Evolutionary conservation across 164 flowering plant species (phyloP), one percentile per base, ranked within the genome.

Genomic region (Vitis labrusca): DNA sequence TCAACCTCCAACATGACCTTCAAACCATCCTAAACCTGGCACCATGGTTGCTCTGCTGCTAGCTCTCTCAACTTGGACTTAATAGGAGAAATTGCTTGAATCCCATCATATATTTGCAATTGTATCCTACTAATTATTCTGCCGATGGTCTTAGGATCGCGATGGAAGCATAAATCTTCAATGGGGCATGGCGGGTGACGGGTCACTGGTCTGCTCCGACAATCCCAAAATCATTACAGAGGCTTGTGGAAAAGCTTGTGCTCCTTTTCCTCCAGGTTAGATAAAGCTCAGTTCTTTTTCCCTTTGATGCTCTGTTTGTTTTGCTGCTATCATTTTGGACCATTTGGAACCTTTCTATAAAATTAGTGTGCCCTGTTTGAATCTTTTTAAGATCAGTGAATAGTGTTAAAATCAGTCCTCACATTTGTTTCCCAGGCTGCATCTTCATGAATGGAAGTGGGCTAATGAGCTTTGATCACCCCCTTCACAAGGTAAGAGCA

Each of bases 151-250:
- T 60, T 67, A 86, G 86, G 90, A 85, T 32, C 76, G 82, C 0
- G 90, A 83, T 12, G 90, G 90, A 3, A 54, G 79, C 3, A 71
- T 76, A 32, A 65, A 77, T 51, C 65, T 86, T 12, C 72, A 79
- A 30, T 85, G 86, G 90, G 90, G 90, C 65, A 69, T 78, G 23
- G 74, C 82, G 0, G 71, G 75, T 7, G 85, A 83, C 61, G 86
- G 83, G 14, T 83, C 85, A 7, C 32, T 86, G 57, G 80, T 85
- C 23, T 78, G 66, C 44, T 79, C 84, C 0, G 80, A 83, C 64
- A 79, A 81, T 53, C 66, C 79, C 4, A 67, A 75, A 8, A 69
- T 77, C 16, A 63, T 86, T 5, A 65, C 66, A 10, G 76, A 72
- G 47, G 78, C 76, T 13, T 86, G 90, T 63, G 85, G 84, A 32